Base-by-base conservation (phyloP, 2,329 filamentous ascomycete species). In the Mycogone perniciosa region DNA sequence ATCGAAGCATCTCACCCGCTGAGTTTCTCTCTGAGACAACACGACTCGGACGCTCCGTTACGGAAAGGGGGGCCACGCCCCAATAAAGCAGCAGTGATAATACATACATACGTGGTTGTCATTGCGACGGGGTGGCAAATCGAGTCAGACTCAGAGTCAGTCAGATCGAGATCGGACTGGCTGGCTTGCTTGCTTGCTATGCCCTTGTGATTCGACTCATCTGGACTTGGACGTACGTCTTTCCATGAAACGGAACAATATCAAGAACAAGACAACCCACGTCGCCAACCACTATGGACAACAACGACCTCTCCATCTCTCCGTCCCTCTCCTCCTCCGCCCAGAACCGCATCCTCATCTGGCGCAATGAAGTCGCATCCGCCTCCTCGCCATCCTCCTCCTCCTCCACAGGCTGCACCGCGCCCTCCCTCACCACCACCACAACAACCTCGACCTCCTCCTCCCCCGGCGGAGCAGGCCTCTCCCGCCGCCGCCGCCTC, bases 351-450 rank as follows among this genome's bases (percentile, higher is more conserved):
- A 76, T 80, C 56, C 63, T 73, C 52, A 67, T 74, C 53, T 80
- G 77, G 77, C 72, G 73, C 50, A 64, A 64, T 47, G 77, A 80
- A 63, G 74, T 80, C 44, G 66, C 66, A 34, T 60, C 64, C 26
- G 64, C 67, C 44, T 56, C 64, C 35, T 47, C 44, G 26, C 51
- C 52, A 8, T 61, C 60, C 34, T 59, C 62, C 20, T 62, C 59
- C 13, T 68, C 67, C 57, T 56, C 53, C 46, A 71, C 67, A 49
- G 62, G 64, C 5, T 58, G 57, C 26, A 64, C 62, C 11, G 57
- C 66, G 9, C 58, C 62, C 7, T 61, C 62, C 7, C 55, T 64
- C 38, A 57, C 63, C 11, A 64, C 65, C 30, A 61, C 64, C 5
- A 54, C 65, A 31, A 66, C 64, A 10, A 59, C 56, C 37, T 67